phyloP scores from a whole-genome alignment of 805 yeast genomes.

The Metahyphopichia silvanorum region DNA sequence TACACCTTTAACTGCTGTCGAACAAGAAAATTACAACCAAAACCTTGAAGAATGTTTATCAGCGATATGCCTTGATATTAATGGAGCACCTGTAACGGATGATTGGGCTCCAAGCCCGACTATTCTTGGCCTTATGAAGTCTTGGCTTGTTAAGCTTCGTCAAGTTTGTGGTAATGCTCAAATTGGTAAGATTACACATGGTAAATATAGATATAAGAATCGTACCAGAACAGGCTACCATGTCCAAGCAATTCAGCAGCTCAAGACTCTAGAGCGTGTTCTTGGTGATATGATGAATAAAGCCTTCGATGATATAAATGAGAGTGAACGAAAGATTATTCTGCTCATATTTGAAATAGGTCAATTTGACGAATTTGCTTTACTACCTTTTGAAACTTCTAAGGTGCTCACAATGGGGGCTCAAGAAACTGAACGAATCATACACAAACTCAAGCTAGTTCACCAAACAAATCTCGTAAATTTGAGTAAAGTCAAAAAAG shows the following conservation, averaged over 20 bases:
- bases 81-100: conserved; percentile 46
- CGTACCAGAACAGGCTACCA: conserved; percentile 9
- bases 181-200: conserved; percentile 29
- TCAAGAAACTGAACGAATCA: conserved; percentile 22
- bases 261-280: conserved; percentile 59
- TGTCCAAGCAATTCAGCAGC: conserved; percentile 21
- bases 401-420: conserved; percentile 41
- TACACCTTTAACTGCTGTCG: conserved; percentile 77
- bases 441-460: conserved; percentile 17
- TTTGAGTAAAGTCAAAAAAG: conserved; percentile 15
- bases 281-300: conserved; percentile 59
- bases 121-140: conserved; percentile 48
- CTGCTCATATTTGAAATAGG: conserved; percentile 57
- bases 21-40: conserved; percentile 77
- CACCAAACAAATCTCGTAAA: conserved; percentile 8
- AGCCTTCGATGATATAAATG: conserved; percentile 47
- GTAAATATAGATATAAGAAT: conserved; percentile 19
- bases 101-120: conserved; percentile 47
- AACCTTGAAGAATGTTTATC: conserved; percentile 56
- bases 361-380: conserved; percentile 58
- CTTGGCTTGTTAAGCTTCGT: conserved; percentile 68
- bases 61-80: conserved; percentile 52
- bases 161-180: conserved; percentile 84
- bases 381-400: conserved; percentile 52
- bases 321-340: conserved; percentile 47